Conservation (phyloP, 441 rosid species). For the Flueggea neowawraea region DNA sequence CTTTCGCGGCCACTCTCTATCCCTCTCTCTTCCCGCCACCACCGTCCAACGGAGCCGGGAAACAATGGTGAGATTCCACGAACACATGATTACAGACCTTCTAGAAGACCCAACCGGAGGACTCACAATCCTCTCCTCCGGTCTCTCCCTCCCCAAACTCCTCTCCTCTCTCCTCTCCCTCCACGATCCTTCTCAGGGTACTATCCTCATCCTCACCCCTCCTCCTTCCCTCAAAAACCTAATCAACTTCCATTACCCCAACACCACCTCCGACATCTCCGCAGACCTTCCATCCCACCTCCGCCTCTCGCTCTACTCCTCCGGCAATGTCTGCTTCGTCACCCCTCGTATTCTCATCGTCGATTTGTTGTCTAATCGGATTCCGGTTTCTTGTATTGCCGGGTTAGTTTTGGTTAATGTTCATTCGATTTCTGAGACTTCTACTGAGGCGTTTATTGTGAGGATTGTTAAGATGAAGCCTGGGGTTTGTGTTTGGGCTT, state of each 20-base stretch:
- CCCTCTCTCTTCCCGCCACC: slow-evolving; percentile 13
- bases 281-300: slow-evolving; percentile 75
- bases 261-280: slow-evolving; percentile 56
- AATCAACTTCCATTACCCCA: slow-evolving; percentile 8
- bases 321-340: slow-evolving; percentile 64
- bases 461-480: slow-evolving; percentile 64
- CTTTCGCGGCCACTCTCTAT: slow-evolving; percentile 1
- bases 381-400: slow-evolving; percentile 60
- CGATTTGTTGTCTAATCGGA: slow-evolving; percentile 59
- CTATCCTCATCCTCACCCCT: slow-evolving; percentile 69
- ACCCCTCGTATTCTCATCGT: slow-evolving; percentile 93
- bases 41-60: background rate
- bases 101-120: slow-evolving; percentile 77
- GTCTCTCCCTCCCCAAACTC: slow-evolving; percentile 75
- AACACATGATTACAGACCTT: slow-evolving; percentile 74
- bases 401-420: slow-evolving; percentile 61
- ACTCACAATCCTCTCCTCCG: slow-evolving; percentile 75
- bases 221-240: slow-evolving; percentile 57
- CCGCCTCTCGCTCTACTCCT: slow-evolving; percentile 81
- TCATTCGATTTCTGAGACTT: slow-evolving; percentile 74
- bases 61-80: slow-evolving; percentile 74
- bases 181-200: slow-evolving; percentile 71
- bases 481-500: slow-evolving; percentile 52
- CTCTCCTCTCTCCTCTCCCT: slow-evolving; percentile 67
- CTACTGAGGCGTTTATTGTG: slow-evolving; percentile 87